Conservation (phyloP, 1,284 basidiomycete species). For the Polyporus tsugae region DNA sequence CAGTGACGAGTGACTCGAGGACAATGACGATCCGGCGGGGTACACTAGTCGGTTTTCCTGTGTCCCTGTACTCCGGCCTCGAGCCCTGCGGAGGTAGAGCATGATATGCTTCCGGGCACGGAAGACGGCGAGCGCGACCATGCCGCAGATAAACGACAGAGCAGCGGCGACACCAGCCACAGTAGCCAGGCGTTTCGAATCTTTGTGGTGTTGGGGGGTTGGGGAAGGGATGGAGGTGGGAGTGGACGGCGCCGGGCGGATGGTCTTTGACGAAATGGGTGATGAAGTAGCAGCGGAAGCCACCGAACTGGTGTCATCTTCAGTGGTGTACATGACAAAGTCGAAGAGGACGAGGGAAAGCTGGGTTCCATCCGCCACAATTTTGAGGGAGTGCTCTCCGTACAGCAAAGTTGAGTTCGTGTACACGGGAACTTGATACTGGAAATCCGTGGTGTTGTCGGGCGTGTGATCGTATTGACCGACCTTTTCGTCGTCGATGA, state of each 20-base stretch:
- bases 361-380: slow-evolving; percentile 16
- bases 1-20: background rate
- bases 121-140: background rate
- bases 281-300: background rate
- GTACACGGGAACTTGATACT: slow-evolving; percentile 44
- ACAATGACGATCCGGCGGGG: background rate
- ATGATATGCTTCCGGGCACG: background rate
- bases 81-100: background rate
- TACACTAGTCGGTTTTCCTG: background rate
- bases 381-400: slow-evolving; percentile 27
- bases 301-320: slow-evolving; percentile 1
- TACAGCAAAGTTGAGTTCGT: slow-evolving; percentile 29
- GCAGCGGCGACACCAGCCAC: background rate
- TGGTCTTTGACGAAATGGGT: background rate
- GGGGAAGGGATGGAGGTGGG: background rate
- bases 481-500: slow-evolving; percentile 14
- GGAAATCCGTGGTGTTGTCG: background rate
- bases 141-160: background rate
- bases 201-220: background rate
- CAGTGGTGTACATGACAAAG: slow-evolving; percentile 33
- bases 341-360: slow-evolving; percentile 35
- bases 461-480: slow-evolving; percentile 18
- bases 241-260: background rate
- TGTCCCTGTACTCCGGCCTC: background rate
- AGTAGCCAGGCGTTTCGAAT: background rate